Conservation (phyloP, 345 rosid species). For the Mangifera indica region DNA sequence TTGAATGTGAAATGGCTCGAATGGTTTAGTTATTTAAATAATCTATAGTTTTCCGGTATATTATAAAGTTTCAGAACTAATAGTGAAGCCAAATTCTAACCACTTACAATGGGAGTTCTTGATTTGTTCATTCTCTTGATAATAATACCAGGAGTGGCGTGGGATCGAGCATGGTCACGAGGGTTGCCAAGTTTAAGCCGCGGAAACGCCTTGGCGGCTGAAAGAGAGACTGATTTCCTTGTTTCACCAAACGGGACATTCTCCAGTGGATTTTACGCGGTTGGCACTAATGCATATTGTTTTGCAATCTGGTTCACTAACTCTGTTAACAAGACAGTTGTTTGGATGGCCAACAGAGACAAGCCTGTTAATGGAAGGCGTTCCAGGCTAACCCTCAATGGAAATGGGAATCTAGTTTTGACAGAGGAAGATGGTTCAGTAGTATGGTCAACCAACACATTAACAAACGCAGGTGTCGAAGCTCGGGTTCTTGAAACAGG, state of each 20-base stretch:
- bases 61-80: neutral
- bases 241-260: too few species aligned
- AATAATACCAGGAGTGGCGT: neutral
- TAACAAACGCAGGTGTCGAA: neutral
- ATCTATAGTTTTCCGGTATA: neutral
- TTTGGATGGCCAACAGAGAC: constrained; percentile 37
- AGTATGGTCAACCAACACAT: constrained; percentile 28
- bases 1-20: too few species aligned
- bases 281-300: too few species aligned
- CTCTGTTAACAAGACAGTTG: too few species aligned
- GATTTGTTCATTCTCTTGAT: constrained; percentile 10
- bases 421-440: constrained; percentile 20
- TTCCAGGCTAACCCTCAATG: constrained; percentile 18
- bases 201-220: constrained; percentile 22
- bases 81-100: neutral
- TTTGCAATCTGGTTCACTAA: too few species aligned
- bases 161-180: neutral
- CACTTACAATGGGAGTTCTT: constrained; percentile 10
- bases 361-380: constrained; percentile 31
- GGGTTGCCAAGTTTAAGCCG: constrained; percentile 15
- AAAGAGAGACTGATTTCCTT: too few species aligned
- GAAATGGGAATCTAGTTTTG: constrained; percentile 22
- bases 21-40: neutral
- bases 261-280: too few species aligned
- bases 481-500: constrained; percentile 25